Evolutionary conservation across 257 asterid species (phyloP), one percentile per base, ranked within the genome.

Genomic region (Coffea eugenioides): DNA sequence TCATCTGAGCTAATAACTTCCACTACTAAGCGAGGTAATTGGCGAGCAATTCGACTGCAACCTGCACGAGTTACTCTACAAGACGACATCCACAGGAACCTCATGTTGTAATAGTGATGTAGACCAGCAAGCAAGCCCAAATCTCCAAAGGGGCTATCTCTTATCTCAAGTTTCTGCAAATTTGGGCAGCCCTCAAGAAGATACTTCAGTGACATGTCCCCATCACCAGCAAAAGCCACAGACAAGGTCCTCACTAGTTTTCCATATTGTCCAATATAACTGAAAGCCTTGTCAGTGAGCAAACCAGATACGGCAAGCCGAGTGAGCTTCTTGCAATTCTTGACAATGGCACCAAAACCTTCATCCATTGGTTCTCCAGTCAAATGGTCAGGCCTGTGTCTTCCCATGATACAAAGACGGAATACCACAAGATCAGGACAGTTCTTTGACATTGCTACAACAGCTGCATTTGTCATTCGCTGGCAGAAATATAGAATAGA

Each of bases 111-210:
- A 79, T 87, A 89, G 77, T 82, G 90, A 71, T 87, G 89, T 77
- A 89, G 69, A 49, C 92, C 92, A 64, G 92, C 67, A 57, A 78
- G 88, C 64, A 87, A 73, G 48, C 88, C 89, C 8, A 81, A 73
- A 80, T 89, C 90, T 46, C 92, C 92, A 79, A 89, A 89, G 0
- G 92, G 92, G 76, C 90, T 81, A 85, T 89, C 92, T 77, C 92
- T 87, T 67, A 89, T 83, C 87, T 89, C 92, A 43, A 89, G 89
- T 51, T 89, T 89, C 84, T 79, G 89, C 88, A 89, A 73, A 74
- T 76, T 87, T 39, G 88, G 80, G 79, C 92, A 89, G n/a, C 92
- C 92, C 84, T 87, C 89, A 2, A 89, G 84, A 52, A 89, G 82
- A 79, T 82, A 84, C 78, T 79, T 89, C 73, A 89, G 74, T 25